These are phyloP conservation scores for Trametes sanguinea DNA, from an alignment of 768 basidiomycete species.

Conservation along the genomic window DNA sequence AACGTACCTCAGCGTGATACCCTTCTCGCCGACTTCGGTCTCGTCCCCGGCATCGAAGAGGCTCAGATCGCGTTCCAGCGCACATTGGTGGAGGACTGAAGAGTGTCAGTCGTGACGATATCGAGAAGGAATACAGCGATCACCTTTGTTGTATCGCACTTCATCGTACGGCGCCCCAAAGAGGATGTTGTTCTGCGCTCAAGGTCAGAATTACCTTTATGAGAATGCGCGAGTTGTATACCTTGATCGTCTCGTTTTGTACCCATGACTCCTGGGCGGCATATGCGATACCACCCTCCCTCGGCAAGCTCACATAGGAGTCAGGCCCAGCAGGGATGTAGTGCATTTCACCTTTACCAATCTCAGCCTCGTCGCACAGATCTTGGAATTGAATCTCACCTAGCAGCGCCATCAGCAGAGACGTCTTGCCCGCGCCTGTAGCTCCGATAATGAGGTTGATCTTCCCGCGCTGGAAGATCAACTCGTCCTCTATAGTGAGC, in stretches of 20 bases:
- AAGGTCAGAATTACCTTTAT: not conserved
- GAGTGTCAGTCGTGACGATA: not conserved
- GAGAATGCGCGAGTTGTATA: not conserved
- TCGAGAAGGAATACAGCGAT: not conserved
- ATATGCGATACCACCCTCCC: slow-evolving; percentile 47
- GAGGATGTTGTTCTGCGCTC: slow-evolving; percentile 28
- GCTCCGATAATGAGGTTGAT: slow-evolving; percentile 62
- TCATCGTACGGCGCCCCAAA: slow-evolving; percentile 32
- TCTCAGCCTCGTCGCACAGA: too few relatives aligned
- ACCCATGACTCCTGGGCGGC: slow-evolving; percentile 54
- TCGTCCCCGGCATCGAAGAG: slow-evolving; percentile 50
- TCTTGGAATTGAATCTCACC: slow-evolving; percentile 7
- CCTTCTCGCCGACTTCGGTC: slow-evolving; percentile 42
- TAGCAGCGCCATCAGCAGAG: slow-evolving; percentile 40
- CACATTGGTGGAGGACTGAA: slow-evolving; percentile 40
- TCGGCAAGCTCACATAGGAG: slow-evolving; percentile 45
- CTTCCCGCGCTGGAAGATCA: slow-evolving; percentile 50
- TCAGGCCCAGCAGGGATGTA: slow-evolving; percentile 34
- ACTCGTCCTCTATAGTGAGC: slow-evolving; percentile 49
- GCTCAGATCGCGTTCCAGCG: slow-evolving; percentile 46
- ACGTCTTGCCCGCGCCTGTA: slow-evolving; percentile 62
- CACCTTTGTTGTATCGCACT: slow-evolving; percentile 29
- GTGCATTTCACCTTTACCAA: slow-evolving; percentile 33
- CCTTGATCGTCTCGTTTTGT: slow-evolving; percentile 45
- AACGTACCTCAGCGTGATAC: slow-evolving; percentile 43